These are phyloP conservation scores for Podospora australis DNA, from an alignment of 495 filamentous ascomycete species.

Conservation along the genomic window DNA sequence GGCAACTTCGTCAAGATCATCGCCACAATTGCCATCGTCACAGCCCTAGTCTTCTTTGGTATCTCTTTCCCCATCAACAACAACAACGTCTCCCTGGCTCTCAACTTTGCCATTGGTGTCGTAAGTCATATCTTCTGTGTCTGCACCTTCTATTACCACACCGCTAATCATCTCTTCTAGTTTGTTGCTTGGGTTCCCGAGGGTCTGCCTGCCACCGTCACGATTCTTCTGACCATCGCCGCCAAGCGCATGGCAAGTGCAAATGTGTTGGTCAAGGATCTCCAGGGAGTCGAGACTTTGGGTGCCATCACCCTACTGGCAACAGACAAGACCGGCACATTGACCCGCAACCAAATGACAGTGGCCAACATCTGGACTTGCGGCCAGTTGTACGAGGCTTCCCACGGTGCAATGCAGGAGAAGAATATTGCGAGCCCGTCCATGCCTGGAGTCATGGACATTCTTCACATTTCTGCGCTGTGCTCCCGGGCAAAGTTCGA, in stretches of 20 bases:
- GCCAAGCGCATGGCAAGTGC: conserved; percentile 16
- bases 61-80: conserved; percentile 16
- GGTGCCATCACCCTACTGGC: conserved; percentile 23
- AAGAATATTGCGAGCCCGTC: conserved; percentile 27
- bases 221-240: conserved; percentile 28
- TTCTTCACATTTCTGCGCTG: conserved; percentile 35
- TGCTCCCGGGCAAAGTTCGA: conserved; percentile 19
- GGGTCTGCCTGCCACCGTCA: conserved; percentile 54
- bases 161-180: background rate
- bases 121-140: background rate
- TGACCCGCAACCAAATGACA: conserved; percentile 57
- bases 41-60: conserved; percentile 12
- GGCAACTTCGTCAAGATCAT: conserved; percentile 22
- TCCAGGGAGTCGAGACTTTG: conserved; percentile 17
- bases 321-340: conserved; percentile 58
- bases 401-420: conserved; percentile 32
- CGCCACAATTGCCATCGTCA: conserved; percentile 14
- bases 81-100: conserved; percentile 16
- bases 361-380: conserved; percentile 45
- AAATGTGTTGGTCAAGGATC: conserved; percentile 19
- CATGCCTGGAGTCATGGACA: conserved; percentile 49
- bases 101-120: conserved; percentile 17
- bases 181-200: conserved; percentile 57
- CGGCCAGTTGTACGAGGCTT: conserved; percentile 29
- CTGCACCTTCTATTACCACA: background rate